These are phyloP conservation scores for Pleurotus tuoliensis DNA, from an alignment of 768 basidiomycete species.

Conservation along the genomic window DNA sequence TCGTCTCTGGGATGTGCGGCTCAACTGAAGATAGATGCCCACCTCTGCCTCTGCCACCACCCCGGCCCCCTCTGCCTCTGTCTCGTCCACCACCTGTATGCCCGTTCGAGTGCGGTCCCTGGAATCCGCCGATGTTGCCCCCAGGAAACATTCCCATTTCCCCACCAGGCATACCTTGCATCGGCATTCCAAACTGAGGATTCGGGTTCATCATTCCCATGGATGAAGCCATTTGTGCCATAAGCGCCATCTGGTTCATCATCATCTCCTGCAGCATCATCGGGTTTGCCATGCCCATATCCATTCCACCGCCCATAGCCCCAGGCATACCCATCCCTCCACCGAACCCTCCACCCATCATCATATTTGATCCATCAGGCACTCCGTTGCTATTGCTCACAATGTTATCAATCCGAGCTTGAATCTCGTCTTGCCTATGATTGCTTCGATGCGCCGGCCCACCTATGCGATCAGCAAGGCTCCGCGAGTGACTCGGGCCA, in stretches of 20 bases:
- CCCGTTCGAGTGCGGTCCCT: constrained; percentile 24
- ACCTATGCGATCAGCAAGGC: constrained; percentile 81
- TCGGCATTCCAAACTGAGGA: constrained; percentile 57
- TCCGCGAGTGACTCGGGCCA: constrained; percentile 39
- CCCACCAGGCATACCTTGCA: constrained; percentile 47
- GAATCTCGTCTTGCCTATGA: constrained; percentile 63
- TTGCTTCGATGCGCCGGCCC: constrained; percentile 35
- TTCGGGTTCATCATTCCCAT: constrained; percentile 73
- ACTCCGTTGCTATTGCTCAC: constrained; percentile 47
- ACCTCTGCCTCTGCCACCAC: constrained; percentile 47
- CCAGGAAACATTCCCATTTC: constrained; percentile 51
- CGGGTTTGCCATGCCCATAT: constrained; percentile 63
- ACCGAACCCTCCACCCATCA: constrained; percentile 40
- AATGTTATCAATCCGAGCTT: constrained; percentile 72
- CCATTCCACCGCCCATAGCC: constrained; percentile 36
- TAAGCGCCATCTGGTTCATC: constrained; percentile 89
- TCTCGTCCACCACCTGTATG: constrained; percentile 22
- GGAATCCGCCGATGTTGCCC: constrained; percentile 34
- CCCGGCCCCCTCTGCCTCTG: constrained; percentile 36
- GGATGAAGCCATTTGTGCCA: constrained; percentile 87
- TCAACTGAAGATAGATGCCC: constrained; percentile 27
- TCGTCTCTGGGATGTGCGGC: background rate
- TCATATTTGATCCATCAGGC: constrained; percentile 45
- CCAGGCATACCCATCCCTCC: constrained; percentile 10
- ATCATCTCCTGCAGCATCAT: constrained; percentile 84